These are phyloP conservation scores for Cenchrus purpureus DNA, from an alignment of 176 grass and related monocot species.

Conservation along the genomic window DNA sequence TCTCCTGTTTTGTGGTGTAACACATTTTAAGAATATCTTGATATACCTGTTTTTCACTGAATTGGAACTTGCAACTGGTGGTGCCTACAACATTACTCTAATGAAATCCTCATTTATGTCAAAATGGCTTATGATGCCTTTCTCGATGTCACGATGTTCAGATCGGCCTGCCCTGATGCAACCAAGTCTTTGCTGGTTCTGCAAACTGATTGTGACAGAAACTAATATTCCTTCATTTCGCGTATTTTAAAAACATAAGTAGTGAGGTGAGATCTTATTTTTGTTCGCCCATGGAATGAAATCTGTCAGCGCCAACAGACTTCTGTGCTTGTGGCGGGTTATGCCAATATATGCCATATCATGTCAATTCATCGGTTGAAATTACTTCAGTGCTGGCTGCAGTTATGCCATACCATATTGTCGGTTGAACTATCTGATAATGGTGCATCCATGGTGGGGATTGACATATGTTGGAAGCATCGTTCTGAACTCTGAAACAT, in stretches of 20 bases:
- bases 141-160: neutral
- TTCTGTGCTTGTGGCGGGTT: no score
- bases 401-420: neutral
- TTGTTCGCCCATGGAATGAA: no score
- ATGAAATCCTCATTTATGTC: neutral
- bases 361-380: no score
- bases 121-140: neutral
- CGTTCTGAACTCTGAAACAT: neutral
- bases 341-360: no score
- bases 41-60: constrained; percentile 12
- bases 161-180: neutral
- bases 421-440: neutral
- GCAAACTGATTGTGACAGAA: neutral
- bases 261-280: no score
- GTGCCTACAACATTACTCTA: neutral
- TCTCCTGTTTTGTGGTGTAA: neutral
- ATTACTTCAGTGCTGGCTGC: no score
- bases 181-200: neutral
- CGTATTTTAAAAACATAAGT: no score
- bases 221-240: neutral
- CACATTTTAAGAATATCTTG: neutral
- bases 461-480: neutral
- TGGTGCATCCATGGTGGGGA: neutral
- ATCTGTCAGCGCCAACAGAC: no score
- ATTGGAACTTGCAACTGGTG: neutral